Evolutionary conservation across 2,329 filamentous ascomycete genomes (phyloP).

Genomic region (Pseudovirgaria hyperparasitica): DNA sequence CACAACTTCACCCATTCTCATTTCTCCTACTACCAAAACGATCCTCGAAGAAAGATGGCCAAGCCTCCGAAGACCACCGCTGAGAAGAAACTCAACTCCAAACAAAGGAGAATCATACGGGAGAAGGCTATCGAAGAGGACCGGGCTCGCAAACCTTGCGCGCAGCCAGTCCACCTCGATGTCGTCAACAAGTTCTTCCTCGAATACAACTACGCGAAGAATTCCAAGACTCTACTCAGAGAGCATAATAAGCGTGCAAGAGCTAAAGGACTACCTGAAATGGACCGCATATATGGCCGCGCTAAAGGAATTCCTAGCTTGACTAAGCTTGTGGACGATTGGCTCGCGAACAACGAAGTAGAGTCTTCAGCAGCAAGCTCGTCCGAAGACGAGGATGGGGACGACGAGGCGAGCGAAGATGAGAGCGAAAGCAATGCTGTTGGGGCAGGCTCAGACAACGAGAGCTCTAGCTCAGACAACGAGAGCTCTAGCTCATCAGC

Average conservation of each 20-base stretch:
- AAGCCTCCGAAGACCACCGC: conserved; percentile 1
- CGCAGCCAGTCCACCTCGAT: too few species aligned
- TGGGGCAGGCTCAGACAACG: not conserved
- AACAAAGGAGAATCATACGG: too few species aligned
- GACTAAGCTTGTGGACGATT: conserved; percentile 14
- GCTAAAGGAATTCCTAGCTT: conserved; percentile 11
- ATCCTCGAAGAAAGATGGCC: conserved; percentile 5
- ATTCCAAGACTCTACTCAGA: conserved; percentile 15
- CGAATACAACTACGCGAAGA: conserved; percentile 18
- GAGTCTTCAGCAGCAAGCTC: conserved; percentile 4
- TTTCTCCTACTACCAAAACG: not conserved
- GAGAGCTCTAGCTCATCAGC: conserved; percentile 1
- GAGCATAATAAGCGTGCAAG: conserved; percentile 4
- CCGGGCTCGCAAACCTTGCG: too few species aligned
- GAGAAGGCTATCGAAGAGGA: conserved; percentile 1
- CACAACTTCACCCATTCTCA: not conserved
- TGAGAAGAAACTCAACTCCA: too few species aligned
- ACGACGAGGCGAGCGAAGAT: conserved; percentile 2
- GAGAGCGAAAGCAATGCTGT: conserved; percentile 1
- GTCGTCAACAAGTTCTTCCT: conserved; percentile 22
- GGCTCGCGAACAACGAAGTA: conserved; percentile 10
- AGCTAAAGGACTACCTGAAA: conserved; percentile 1
- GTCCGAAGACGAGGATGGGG: conserved; percentile 1
- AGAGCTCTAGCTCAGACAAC: not conserved
- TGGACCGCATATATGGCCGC: conserved; percentile 1